Evolutionary conservation across 2,329 filamentous ascomycete genomes (phyloP), one percentile per base, ranked within the genome.

Genomic region (Pleomassaria siparia): DNA sequence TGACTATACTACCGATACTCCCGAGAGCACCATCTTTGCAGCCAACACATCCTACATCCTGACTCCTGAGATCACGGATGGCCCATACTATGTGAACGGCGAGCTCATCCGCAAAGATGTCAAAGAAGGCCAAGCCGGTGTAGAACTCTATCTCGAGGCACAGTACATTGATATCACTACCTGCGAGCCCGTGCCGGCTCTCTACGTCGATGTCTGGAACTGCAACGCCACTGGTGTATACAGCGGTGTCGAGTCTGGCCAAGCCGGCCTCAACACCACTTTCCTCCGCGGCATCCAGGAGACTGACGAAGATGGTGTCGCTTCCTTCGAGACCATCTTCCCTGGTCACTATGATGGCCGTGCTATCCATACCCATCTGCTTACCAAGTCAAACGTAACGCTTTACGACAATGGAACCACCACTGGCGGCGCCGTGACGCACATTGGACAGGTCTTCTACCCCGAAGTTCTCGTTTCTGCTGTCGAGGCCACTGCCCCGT

Each of bases 401-500:
- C 39, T 37, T 13, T 24, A 37, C 20, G 6, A 21, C 4, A 41
- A 74, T 54, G 59, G 64, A n/a, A 74, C 70, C 5, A 74, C 70
- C 50, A 57, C 64, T 1, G 71, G 68, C 42, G 72, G 72, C 2
- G 58, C 56, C 6, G 65, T 72, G 4, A 66, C 68, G n/a, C 74
- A 77, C 51, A 65, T 76, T 24, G 68, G 66, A n/a, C 74, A 76
- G 56, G 54, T 76, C 2, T 86, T 82, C 75, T 85, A 81, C 54
- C 69, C 70, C 49, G 64, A 76, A 46, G 45, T 62, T 4, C 63
- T 74, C 30, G 60, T 71, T 25, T 54, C 68, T 35, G 60, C 62
- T 4, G 61, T 76, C 46, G 72, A 76, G 47, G 56, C 57, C 6
- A 64, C 60, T 3, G 55, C 59, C 2, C 72, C 72, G 0, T 75